Conservation (phyloP, 495 filamentous ascomycete species). For the Elasticomyces elasticus region DNA sequence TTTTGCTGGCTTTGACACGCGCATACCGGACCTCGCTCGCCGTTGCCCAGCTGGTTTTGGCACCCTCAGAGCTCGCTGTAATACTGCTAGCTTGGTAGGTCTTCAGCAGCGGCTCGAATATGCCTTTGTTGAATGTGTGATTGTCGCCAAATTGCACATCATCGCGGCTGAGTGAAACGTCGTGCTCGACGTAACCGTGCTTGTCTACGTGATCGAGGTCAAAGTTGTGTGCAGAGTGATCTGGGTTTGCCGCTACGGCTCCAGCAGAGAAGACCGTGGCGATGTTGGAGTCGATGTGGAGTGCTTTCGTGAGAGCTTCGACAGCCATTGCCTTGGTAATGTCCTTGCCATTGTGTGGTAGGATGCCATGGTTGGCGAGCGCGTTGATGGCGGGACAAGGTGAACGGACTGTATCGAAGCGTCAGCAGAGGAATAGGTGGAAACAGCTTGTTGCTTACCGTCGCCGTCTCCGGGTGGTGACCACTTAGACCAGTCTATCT, state of each 20-base stretch:
- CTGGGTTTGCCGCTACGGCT: neutral
- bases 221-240: slow-evolving; percentile 6
- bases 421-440: neutral
- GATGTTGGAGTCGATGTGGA: neutral
- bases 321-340: neutral
- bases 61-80: neutral
- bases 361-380: slow-evolving; percentile 9
- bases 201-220: slow-evolving; percentile 29
- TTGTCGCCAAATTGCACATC: slow-evolving; percentile 12
- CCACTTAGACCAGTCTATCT: neutral
- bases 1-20: neutral
- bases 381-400: slow-evolving; percentile 12
- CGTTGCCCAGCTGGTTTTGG: neutral
- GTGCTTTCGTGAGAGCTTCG: neutral
- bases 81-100: neutral
- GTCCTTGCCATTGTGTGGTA: slow-evolving; percentile 3
- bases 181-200: slow-evolving; percentile 29
- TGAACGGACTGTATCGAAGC: neutral
- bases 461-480: neutral
- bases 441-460: neutral
- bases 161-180: slow-evolving; percentile 29
- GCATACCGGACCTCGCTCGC: neutral
- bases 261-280: neutral
- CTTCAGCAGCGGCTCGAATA: neutral
- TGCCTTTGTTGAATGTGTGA: neutral